Evolutionary conservation across 495 filamentous ascomycete genomes (phyloP).

Genomic region (Aspergillus nanangensis): DNA sequence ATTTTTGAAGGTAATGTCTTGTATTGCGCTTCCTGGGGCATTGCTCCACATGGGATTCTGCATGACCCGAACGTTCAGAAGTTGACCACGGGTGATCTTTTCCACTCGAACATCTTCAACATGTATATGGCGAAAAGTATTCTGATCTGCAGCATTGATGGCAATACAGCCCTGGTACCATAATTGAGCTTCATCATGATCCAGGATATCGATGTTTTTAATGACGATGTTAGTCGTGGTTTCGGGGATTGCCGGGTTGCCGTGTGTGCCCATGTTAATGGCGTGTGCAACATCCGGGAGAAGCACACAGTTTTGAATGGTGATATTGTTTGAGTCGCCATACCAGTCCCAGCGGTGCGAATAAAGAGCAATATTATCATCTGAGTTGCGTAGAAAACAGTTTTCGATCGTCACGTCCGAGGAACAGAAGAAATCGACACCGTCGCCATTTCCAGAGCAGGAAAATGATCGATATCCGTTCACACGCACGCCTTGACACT

Average conservation of each 20-base stretch:
- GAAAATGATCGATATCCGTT: slow-evolving; percentile 9
- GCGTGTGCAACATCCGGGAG: slow-evolving; percentile 9
- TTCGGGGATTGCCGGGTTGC: slow-evolving; percentile 9
- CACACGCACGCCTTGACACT: slow-evolving; percentile 3
- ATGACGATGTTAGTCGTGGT: slow-evolving; percentile 6
- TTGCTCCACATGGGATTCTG: slow-evolving; percentile 12
- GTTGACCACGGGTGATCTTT: slow-evolving; percentile 8
- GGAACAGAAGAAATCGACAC: slow-evolving; percentile 16
- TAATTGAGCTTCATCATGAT: slow-evolving; percentile 11
- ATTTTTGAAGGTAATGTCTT: slow-evolving; percentile 11
- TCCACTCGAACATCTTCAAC: slow-evolving; percentile 13
- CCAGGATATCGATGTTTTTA: slow-evolving; percentile 12
- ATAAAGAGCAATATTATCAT: slow-evolving; percentile 16
- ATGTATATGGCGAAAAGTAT: slow-evolving; percentile 8
- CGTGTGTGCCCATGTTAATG: slow-evolving; percentile 16
- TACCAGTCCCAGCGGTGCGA: slow-evolving; percentile 10
- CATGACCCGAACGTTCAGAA: slow-evolving; percentile 16
- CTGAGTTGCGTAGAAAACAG: slow-evolving; percentile 15
- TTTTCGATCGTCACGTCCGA: slow-evolving; percentile 4
- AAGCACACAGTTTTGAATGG: slow-evolving; percentile 9
- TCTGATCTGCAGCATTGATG: slow-evolving; percentile 10
- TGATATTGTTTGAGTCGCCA: slow-evolving; percentile 10
- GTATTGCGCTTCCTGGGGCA: slow-evolving; percentile 12
- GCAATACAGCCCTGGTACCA: slow-evolving; percentile 15
- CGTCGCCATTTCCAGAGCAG: slow-evolving; percentile 11